These are phyloP conservation scores for Chaetomium cochliodes DNA, from an alignment of 495 filamentous ascomycete species.

Conservation along the genomic window DNA sequence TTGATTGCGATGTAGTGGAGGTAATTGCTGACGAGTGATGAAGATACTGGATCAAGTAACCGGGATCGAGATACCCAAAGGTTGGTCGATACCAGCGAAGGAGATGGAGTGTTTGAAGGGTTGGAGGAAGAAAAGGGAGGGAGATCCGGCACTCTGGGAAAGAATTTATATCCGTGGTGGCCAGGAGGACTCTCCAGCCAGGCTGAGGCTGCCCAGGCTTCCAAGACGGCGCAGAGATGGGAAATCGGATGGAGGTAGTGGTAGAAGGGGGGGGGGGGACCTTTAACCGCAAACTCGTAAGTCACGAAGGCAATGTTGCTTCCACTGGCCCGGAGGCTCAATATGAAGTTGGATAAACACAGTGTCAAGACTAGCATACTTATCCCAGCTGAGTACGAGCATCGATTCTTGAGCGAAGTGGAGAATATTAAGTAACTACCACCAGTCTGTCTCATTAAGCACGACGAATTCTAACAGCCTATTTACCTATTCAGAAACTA, in stretches of 20 bases:
- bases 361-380: background rate
- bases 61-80: conserved; percentile 6
- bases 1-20: background rate
- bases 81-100: conserved; percentile 6
- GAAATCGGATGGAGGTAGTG: background rate
- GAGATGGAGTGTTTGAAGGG: background rate
- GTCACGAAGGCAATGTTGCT: background rate
- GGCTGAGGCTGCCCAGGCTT: background rate
- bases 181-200: background rate
- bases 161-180: background rate
- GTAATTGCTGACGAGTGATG: background rate
- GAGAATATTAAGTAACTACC: background rate
- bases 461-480: background rate
- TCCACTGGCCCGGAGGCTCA: background rate
- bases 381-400: background rate
- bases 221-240: background rate
- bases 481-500: background rate
- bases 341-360: background rate
- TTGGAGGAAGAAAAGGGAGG: conserved; percentile 7
- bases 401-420: background rate
- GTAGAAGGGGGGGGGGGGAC: no score
- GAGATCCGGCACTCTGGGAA: background rate
- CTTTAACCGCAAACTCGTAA: background rate
- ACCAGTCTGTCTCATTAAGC: background rate
- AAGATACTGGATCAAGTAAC: background rate